These are phyloP conservation scores for Starmera stellimalicola DNA, from an alignment of 1,139 yeast species.

Conservation along the genomic window DNA sequence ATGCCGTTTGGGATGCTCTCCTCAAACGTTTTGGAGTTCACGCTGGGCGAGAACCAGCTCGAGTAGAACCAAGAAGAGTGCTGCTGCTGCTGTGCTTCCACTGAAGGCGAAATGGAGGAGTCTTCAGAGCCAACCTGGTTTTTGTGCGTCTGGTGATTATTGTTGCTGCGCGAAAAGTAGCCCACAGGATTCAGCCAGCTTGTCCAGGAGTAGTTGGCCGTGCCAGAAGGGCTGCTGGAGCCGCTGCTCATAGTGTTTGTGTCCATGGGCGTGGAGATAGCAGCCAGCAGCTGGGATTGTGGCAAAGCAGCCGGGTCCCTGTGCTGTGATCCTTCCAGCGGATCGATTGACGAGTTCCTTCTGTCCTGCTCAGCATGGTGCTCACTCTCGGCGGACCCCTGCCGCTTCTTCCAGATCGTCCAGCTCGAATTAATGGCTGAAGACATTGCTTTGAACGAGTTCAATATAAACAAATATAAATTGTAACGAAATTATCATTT, in stretches of 20 bases:
- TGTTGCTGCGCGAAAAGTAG: conserved; percentile 7
- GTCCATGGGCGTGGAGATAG: neutral
- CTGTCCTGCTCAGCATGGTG: conserved; percentile 3
- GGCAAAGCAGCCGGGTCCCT: too few relatives aligned
- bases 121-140: neutral
- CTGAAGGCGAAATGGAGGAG: neutral
- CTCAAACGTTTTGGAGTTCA: conserved; percentile 1
- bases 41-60: conserved; percentile 8
- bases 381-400: conserved; percentile 13
- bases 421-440: conserved; percentile 8
- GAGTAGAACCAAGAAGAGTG: neutral
- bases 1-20: conserved; percentile 7
- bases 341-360: conserved; percentile 11
- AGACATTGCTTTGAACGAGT: neutral
- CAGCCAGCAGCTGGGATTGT: too few relatives aligned
- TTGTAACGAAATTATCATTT: too few relatives aligned
- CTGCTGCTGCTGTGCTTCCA: neutral
- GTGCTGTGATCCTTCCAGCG: conserved; percentile 2
- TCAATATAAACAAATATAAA: neutral
- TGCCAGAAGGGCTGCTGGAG: neutral
- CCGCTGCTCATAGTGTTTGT: neutral
- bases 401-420: conserved; percentile 15
- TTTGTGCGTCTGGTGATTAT: neutral
- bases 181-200: conserved; percentile 13
- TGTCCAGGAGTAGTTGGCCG: conserved; percentile 3